Evolutionary conservation across 306 rosid genomes (phyloP).

Genomic region (Begonia peltatifolia): DNA sequence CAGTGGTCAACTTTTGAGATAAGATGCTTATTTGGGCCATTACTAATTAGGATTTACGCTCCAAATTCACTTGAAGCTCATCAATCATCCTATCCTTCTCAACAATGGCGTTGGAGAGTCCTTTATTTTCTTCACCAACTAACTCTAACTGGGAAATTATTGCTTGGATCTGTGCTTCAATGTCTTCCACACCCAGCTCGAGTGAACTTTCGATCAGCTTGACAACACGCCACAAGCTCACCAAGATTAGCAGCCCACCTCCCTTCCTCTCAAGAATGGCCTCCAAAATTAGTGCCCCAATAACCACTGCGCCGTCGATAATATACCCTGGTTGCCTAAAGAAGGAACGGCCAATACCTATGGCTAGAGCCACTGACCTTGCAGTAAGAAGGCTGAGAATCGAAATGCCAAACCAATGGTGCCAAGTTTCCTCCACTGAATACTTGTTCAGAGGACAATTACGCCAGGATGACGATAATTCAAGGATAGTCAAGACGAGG

Average conservation of each 20-base stretch:
- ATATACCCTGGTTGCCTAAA: constrained; percentile 33
- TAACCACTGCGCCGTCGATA: constrained; percentile 36
- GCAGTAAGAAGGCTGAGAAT: constrained; percentile 38
- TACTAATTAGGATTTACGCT: neutral
- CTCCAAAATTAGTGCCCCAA: constrained; percentile 49
- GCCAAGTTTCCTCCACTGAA: constrained; percentile 7
- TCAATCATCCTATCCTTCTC: constrained; percentile 28
- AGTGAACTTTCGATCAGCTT: constrained; percentile 64
- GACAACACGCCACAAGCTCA: constrained; percentile 66
- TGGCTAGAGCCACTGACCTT: constrained; percentile 20
- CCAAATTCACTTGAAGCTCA: constrained; percentile 31
- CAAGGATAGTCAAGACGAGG: constrained; percentile 48
- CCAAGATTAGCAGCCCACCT: constrained; percentile 51
- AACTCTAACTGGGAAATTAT: constrained; percentile 39
- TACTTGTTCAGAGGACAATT: constrained; percentile 9
- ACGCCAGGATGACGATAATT: constrained; percentile 42
- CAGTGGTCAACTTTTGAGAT: too few species aligned
- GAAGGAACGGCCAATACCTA: constrained; percentile 37
- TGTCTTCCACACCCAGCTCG: constrained; percentile 65
- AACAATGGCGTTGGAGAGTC: constrained; percentile 17
- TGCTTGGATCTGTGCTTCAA: constrained; percentile 49
- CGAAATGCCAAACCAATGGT: constrained; percentile 53
- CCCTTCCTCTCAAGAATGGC: constrained; percentile 32
- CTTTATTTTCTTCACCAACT: constrained; percentile 33
- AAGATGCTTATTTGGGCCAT: too few species aligned